Base-by-base conservation (phyloP, 1,139 yeast genomes). In the Lodderomyces margitis region DNA sequence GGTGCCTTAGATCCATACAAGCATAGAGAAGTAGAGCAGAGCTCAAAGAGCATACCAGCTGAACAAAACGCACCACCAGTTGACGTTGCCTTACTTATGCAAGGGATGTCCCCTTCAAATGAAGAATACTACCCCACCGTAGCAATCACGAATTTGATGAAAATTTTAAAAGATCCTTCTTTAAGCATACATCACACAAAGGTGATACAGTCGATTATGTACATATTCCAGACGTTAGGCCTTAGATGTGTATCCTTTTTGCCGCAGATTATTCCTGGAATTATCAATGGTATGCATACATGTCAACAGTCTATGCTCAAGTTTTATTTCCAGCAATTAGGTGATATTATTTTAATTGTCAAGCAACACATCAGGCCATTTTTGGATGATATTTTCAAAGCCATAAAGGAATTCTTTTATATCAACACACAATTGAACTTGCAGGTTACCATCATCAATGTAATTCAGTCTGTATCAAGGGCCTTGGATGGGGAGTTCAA, bases 1-100 rank as follows among this genome's bases (percentile, higher is more conserved):
- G 99, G 99, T 46, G 98, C 98, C 0, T 70, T 94, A 40, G 98
- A 94, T 62, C 99, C 99, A 1, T 92, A 91, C 59, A 89, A 87
- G 56, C 94, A 89, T 54, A 80, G 96, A 42, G 96, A 88, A 55
- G 89, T 91, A 8, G 98, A 91, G 56, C 83, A 87, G 46, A 76
- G 75, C 12, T 80, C 83, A 2, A 80, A 82, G 43, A 75, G 58
- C 39, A 66, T 68, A 19, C 79, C 87, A 0, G 84, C 81, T 1
- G 95, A 86, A 49, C 92, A 87, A 51, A 87, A 84, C 56, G 87
- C 91, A 0, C 92, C 96, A 2, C 87, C 97, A 0, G 80, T 89
- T 8, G 98, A 94, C 57, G 87, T 92, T 49, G 88, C 92, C 3
- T 68, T 92, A 34, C 69, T 94, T 41, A 88, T 92, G 89, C 87